Evolutionary conservation across 805 yeast genomes (phyloP), one percentile per base, ranked within the genome.

Genomic region (Teunomyces stri): DNA sequence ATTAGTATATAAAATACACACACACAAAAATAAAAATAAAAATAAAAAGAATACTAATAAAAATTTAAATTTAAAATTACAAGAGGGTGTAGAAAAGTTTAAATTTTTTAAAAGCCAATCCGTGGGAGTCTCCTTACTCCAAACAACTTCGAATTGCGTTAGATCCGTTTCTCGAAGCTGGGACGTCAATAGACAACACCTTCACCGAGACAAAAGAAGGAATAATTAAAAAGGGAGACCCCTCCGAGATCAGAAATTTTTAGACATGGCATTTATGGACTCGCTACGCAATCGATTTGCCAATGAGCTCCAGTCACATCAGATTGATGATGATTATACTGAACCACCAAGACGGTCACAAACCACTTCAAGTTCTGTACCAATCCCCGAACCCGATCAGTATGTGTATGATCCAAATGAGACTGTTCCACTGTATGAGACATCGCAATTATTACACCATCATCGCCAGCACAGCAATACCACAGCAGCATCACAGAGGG

Each of bases 361-460:
- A 4, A 12, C 16, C n/a, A 7, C 20, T 5, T 4, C 16, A 34
- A 4, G n/a, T 6, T 20, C 37, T 16, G 18, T 15, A 11, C 2
- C 42, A 6, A 22, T 20, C 4, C 5, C 43, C 2, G 43, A 11
- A 7, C 31, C 25, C 15, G 34, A 31, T 10, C 34, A 6, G 5
- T 37, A n/a, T 9, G 40, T 28, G 2, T 53, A 16, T 25, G 73
- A 69, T 44, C 69, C 66, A 2, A 51, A 59, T 34, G 76, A 70
- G 45, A 56, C 57, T 6, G 72, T 72, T 1, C 78, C 78, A 2
- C 66, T 72, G 1, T 72, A 72, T 53, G 78, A 72, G 52, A 60
- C 64, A 5, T 70, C 75, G 3, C 76, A 72, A 51, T 40, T 60
- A 43, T 36, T 64, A 41, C 63, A 65, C 45, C 65, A 59, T 46